Evolutionary conservation across 2,329 filamentous ascomycete species (phyloP), one percentile per base, ranked within the genome.

Genomic region (Calonectria hongkongensis): DNA sequence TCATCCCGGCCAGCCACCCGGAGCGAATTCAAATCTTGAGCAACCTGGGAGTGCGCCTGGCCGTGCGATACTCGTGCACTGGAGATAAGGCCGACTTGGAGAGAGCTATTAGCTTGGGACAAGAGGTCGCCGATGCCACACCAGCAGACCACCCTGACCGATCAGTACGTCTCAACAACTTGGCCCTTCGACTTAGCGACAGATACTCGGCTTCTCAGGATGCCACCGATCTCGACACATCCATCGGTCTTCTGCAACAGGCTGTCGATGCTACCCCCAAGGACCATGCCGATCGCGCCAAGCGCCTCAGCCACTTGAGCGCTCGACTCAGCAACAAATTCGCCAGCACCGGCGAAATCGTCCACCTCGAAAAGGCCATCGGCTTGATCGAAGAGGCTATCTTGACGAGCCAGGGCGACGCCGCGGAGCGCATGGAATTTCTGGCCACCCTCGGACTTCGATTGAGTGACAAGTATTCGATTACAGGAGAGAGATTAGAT

Each of bases 321-420:
- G 30, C 39, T 36, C 54, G 54, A 60, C 54, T 60, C 9, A 36
- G 54, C 36, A 36, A 60, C 21, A 60, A 60, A 18, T 60, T 41
- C 15, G 18, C 54, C 4, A 16, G 4, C 33, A 60, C 54, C 21
- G 54, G 54, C 33, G 33, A 60, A 13, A 60, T 41, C 2, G 3
- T 41, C 6, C 27, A 60, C 15, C 54, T 60, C 13, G 54, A 60
- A 21, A 41, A 36, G 15, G 54, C 54, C 13, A 60, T 60, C 16
- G 6, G 5, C 54, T 15, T 60, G 12, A 60, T 60, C 10, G 33
- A 60, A 21, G 54, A 60, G 13, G 54, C 54, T 15, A 60, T 60
- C n/a, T 33, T 27, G 5, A 4, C 41, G 33, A 60, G 54, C 33
- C 54, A 36, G 41, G 50, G 50, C 16, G 54, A 60, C 13, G 33